Evolutionary conservation across 2,329 filamentous ascomycete genomes (phyloP).

Genomic region (Aspergillus pseudonomiae): DNA sequence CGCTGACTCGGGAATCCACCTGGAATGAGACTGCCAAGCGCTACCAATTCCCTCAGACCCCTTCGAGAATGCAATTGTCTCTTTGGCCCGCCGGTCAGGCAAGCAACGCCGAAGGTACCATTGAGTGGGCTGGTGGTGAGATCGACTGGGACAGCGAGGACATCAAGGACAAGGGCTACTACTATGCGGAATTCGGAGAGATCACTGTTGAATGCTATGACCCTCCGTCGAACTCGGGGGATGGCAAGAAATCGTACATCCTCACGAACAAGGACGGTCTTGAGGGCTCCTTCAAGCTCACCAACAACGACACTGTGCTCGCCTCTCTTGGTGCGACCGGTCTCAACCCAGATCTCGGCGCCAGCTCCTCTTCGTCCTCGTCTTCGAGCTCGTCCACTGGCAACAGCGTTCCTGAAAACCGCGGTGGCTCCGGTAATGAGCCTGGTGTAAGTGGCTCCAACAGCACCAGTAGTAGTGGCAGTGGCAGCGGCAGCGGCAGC

Average conservation of each 20-base stretch:
- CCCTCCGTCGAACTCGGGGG: conserved; percentile 69
- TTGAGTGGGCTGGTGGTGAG: conserved; percentile 86
- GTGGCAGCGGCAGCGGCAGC: conserved; percentile 18
- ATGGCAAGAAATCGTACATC: conserved; percentile 69
- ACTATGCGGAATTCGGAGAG: conserved; percentile 77
- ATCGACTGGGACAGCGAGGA: conserved; percentile 85
- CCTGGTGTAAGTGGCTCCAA: conserved; percentile 22
- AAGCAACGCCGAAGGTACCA: conserved; percentile 78
- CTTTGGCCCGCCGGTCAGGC: conserved; percentile 90
- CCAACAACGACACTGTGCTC: conserved; percentile 73
- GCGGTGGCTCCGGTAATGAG: conserved; percentile 36
- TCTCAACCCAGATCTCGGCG: conserved; percentile 61
- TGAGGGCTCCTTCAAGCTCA: conserved; percentile 77
- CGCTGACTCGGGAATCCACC: conserved; percentile 70
- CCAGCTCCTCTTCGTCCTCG: conserved; percentile 14
- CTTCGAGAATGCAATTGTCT: conserved; percentile 86
- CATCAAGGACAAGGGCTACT: conserved; percentile 83
- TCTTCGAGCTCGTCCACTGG: conserved; percentile 20
- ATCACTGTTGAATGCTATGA: conserved; percentile 87
- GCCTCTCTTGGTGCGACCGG: conserved; percentile 82
- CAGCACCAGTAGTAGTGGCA: conserved; percentile 18
- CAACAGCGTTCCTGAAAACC: conserved; percentile 36
- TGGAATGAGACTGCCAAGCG: conserved; percentile 82
- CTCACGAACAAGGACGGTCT: conserved; percentile 68
- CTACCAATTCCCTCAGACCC: conserved; percentile 89